A percentile compares a stretch with the other conserved stretches of the same genome.
Evolutionary conservation across 2,329 filamentous ascomycete species (phyloP).

Genomic region (Orbilia quercus): DNA sequence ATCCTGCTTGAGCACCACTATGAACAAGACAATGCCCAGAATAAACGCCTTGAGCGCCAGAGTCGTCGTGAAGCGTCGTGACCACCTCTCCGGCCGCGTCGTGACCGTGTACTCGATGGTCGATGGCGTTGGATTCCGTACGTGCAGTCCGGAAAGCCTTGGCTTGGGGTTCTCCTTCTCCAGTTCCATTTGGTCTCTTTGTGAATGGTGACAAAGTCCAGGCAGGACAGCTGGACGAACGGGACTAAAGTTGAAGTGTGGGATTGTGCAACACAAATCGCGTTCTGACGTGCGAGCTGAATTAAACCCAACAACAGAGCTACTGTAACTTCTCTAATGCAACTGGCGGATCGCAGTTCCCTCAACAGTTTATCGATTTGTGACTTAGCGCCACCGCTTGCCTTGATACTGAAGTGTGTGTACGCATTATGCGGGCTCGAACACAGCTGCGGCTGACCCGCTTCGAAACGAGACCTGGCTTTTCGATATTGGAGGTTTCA

Average conservation of each 20-base stretch:
- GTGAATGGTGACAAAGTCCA: not conserved
- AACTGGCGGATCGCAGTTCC: too few species aligned
- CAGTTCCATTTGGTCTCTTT: constrained; percentile 22
- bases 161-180: constrained; percentile 37
- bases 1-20: constrained; percentile 47
- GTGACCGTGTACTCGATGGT: constrained; percentile 94
- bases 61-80: constrained; percentile 63
- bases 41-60: constrained; percentile 65
- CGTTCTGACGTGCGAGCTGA: constrained; percentile 31
- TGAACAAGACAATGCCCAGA: constrained; percentile 60
- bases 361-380: too few species aligned
- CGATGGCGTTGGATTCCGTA: constrained; percentile 79
- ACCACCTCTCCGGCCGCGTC: constrained; percentile 66
- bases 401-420: not conserved
- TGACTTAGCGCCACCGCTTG: not conserved
- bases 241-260: constrained; percentile 21
- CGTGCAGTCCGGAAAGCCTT: constrained; percentile 66
- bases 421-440: constrained; percentile 8
- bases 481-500: not conserved
- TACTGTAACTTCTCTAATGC: too few species aligned
- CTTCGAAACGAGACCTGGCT: not conserved
- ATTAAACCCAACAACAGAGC: not conserved
- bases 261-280: constrained; percentile 38
- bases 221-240: too few species aligned
- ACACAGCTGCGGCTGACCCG: constrained; percentile 53